Evolutionary conservation across 345 rosid species (phyloP).

Genomic region (Crucihimalaya himalaica): DNA sequence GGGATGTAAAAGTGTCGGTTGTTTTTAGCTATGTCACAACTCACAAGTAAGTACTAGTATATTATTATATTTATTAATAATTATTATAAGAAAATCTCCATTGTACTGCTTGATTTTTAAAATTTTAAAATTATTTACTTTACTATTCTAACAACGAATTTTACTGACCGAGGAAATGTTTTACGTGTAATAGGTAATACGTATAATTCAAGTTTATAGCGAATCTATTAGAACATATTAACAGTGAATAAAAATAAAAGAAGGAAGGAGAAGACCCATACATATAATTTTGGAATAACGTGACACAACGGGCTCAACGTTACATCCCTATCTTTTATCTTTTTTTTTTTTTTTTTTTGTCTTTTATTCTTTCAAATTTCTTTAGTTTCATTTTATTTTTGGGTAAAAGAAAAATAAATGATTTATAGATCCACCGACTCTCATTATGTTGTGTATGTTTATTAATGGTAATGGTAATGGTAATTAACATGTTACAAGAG

Average conservation of each 20-base stretch:
- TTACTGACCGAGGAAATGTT: not conserved
- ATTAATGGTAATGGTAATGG: constrained; percentile 14
- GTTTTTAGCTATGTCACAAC: not conserved
- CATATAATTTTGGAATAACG: constrained; percentile 39
- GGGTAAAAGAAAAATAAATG: not conserved
- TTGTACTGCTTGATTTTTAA: not conserved
- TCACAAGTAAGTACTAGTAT: not conserved
- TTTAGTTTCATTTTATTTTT: not conserved
- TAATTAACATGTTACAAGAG: too few species aligned
- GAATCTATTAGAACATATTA: not conserved
- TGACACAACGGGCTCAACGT: constrained; percentile 19
- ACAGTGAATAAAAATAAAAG: not conserved
- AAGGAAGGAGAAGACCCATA: constrained; percentile 30
- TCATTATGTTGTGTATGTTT: not conserved
- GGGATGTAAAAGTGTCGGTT: too few species aligned
- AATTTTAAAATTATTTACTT: not conserved
- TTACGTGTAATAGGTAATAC: not conserved
- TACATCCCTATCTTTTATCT: constrained; percentile 18
- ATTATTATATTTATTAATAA: not conserved
- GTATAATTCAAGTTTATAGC: constrained; percentile 6
- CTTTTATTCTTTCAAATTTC: not conserved
- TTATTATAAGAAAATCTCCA: not conserved
- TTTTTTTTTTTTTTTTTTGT: not conserved
- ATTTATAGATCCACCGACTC: constrained; percentile 35
- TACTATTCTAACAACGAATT: not conserved